Conservation (phyloP, 225 moss, liverwort and hornwort genomes). For the Pseudoscleropodium purum region DNA sequence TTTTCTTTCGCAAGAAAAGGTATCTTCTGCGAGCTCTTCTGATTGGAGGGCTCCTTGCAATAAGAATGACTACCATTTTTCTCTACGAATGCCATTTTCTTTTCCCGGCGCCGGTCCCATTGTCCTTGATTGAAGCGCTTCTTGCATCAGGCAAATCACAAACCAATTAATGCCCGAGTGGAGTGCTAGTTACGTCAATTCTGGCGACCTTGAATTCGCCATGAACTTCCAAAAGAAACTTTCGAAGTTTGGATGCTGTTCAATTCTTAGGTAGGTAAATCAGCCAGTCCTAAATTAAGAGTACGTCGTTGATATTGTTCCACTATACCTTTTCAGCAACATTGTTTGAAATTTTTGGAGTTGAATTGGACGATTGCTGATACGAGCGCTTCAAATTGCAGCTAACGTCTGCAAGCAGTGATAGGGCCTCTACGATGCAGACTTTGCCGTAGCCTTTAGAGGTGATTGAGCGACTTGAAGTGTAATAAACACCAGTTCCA, state of each 20-base stretch:
- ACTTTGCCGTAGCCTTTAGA: conserved; percentile 10
- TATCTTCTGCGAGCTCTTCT: not conserved
- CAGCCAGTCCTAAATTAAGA: not conserved
- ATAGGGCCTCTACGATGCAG: conserved; percentile 23
- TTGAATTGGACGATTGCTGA: not conserved
- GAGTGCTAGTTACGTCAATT: not conserved
- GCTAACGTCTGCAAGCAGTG: conserved; percentile 37
- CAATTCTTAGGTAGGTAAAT: not conserved
- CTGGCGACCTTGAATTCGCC: not conserved
- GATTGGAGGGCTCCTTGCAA: conserved; percentile 3
- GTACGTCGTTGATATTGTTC: not conserved
- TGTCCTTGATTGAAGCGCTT: not conserved
- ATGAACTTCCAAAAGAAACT: not conserved
- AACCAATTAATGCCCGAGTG: not conserved
- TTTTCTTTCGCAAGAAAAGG: not conserved
- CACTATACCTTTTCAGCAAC: not conserved
- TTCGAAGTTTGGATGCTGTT: not conserved
- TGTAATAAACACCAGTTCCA: conserved; percentile 30
- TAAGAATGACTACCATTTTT: not conserved
- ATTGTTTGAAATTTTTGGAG: not conserved
- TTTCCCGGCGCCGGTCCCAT: not conserved
- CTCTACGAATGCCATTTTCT: not conserved
- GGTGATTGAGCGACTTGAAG: conserved; percentile 11
- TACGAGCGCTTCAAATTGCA: conserved; percentile 11
- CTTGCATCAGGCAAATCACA: not conserved